Conservation (phyloP, 768 basidiomycete genomes). For the Mycena vulgaris region DNA sequence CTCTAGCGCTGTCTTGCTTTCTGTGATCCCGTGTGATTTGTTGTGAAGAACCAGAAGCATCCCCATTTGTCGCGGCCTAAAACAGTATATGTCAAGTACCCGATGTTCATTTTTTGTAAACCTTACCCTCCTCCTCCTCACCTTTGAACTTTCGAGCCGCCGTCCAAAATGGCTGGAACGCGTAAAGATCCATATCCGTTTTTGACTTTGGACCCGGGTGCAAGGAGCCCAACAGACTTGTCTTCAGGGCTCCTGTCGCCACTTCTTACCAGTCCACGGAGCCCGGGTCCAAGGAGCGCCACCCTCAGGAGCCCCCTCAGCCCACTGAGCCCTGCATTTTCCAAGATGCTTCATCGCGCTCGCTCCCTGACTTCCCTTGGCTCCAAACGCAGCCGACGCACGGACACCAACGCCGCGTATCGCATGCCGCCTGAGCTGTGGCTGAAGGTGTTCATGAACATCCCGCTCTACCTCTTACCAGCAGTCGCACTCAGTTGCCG, state of each 20-base stretch:
- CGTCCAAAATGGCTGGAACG: conserved; percentile 4
- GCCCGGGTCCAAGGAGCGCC: background rate
- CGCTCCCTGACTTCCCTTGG: conserved; percentile 29
- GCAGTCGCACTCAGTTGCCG: conserved; percentile 50
- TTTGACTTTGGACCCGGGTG: conserved; percentile 16
- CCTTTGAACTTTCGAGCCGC: background rate
- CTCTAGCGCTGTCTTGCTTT: too few species aligned
- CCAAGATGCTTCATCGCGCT: conserved; percentile 15
- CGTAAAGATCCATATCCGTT: conserved; percentile 28
- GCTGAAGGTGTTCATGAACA: conserved; percentile 52
- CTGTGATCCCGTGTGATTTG: too few species aligned
- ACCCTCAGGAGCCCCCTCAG: conserved; percentile 10
- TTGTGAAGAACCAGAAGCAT: too few species aligned
- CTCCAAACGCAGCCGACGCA: conserved; percentile 16
- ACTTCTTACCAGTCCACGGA: background rate
- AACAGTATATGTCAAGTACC: too few species aligned
- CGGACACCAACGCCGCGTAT: background rate
- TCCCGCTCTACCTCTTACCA: conserved; percentile 48
- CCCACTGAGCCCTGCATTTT: conserved; percentile 27
- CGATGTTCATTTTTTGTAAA: conserved; percentile 9
- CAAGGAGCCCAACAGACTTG: background rate
- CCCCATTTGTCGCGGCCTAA: too few species aligned
- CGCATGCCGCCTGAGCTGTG: conserved; percentile 53
- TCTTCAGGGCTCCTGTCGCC: conserved; percentile 14
- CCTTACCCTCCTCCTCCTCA: background rate